Evolutionary conservation across 176 grass and related monocot species (phyloP).

Genomic region (Luzula sylvatica): DNA sequence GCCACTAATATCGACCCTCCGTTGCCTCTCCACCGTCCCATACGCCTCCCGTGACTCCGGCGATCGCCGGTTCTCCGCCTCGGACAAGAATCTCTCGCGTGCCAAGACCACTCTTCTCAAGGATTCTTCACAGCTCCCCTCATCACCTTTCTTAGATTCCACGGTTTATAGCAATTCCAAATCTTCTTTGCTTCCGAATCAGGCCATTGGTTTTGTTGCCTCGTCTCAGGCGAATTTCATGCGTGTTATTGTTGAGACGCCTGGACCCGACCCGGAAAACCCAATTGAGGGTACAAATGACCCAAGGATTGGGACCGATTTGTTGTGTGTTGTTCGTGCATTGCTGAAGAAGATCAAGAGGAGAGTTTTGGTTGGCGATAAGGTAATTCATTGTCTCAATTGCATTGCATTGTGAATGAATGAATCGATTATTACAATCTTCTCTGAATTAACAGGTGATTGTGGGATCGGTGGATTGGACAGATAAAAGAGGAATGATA

Average conservation of each 20-base stretch:
- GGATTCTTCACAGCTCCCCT: neutral
- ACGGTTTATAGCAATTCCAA: neutral
- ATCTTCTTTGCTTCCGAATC: slow-evolving; percentile 39
- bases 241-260: slow-evolving; percentile 68
- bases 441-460: slow-evolving; percentile 6
- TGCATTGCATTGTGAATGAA: neutral
- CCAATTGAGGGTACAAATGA: neutral
- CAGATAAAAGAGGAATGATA: slow-evolving; percentile 60
- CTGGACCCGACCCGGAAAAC: slow-evolving; percentile 13
- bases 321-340: slow-evolving; percentile 79
- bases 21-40: slow-evolving; percentile 17
- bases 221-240: slow-evolving; percentile 92
- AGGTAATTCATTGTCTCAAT: slow-evolving; percentile 1
- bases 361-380: slow-evolving; percentile 78
- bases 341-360: slow-evolving; percentile 92
- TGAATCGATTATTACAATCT: neutral
- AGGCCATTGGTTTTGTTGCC: slow-evolving; percentile 71
- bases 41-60: neutral
- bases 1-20: slow-evolving; percentile 17
- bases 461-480: slow-evolving; percentile 61
- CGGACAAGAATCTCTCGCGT: neutral
- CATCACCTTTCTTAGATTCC: neutral
- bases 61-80: neutral
- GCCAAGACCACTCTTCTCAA: slow-evolving; percentile 15
- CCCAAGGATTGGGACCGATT: slow-evolving; percentile 36